Evolutionary conservation across 163 green algal species (phyloP).

Genomic region (Scenedesmus sp.): DNA sequence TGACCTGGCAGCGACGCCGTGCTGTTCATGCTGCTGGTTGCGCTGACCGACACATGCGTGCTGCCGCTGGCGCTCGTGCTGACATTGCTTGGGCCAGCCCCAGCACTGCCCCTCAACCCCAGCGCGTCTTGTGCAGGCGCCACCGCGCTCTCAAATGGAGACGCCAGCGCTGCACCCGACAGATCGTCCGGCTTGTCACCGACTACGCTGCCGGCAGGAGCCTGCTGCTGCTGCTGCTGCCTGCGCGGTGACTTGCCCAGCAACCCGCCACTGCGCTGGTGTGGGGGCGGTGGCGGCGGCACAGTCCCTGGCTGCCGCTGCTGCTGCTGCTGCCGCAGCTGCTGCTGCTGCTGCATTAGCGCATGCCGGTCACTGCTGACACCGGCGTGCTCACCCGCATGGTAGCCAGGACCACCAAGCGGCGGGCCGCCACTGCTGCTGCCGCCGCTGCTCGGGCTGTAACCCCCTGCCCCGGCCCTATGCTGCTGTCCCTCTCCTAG

Average conservation of each 20-base stretch:
- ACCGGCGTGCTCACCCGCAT: no score
- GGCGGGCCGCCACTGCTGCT: not conserved
- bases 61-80: not conserved
- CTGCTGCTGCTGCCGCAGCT: not conserved
- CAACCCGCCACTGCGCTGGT: no score
- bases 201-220: no score
- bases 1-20: not conserved
- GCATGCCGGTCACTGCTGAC: no score
- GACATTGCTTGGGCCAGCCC: not conserved
- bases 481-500: no score
- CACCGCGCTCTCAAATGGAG: not conserved
- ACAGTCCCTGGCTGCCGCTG: not conserved
- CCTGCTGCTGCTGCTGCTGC: conserved; percentile 13
- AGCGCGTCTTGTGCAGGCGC: not conserved
- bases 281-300: not conserved
- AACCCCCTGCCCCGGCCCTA: not conserved
- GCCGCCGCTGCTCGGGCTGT: not conserved
- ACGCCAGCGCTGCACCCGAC: not conserved
- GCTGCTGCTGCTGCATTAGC: not conserved
- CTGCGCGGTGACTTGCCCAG: not conserved
- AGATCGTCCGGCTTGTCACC: not conserved
- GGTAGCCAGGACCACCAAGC: not conserved
- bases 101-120: not conserved
- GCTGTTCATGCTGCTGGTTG: not conserved
- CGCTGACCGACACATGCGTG: not conserved